These are phyloP conservation scores for Aspergillus spinulosporus DNA, from an alignment of 2,329 filamentous ascomycete genomes.

Conservation along the genomic window DNA sequence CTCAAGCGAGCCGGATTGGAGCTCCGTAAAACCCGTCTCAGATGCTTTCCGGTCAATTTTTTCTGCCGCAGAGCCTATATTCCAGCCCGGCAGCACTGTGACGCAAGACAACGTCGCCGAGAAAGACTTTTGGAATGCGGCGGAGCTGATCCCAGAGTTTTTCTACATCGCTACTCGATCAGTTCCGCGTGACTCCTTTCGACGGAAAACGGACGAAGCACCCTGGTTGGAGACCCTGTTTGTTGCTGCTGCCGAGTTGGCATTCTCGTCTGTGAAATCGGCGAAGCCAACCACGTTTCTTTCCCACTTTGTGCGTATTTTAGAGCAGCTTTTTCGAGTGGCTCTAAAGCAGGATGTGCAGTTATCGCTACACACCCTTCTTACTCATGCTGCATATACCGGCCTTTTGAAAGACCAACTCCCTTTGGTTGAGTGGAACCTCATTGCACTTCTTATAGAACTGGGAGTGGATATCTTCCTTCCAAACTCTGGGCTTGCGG, in stretches of 20 bases:
- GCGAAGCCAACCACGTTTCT: conserved; percentile 28
- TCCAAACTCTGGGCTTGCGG: conserved; percentile 44
- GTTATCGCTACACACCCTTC: conserved; percentile 42
- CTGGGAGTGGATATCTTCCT: conserved; percentile 47
- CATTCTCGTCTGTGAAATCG: conserved; percentile 37
- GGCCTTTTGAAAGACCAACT: conserved; percentile 38
- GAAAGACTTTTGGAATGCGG: conserved; percentile 31
- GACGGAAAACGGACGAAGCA: conserved; percentile 47
- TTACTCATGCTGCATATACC: conserved; percentile 44
- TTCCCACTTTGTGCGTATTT: conserved; percentile 32
- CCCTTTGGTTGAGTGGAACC: conserved; percentile 41
- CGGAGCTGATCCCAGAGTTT: conserved; percentile 41
- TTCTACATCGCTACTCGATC: conserved; percentile 50
- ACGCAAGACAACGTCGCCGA: conserved; percentile 7
- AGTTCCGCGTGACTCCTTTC: conserved; percentile 46
- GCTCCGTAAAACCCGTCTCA: conserved; percentile 37
- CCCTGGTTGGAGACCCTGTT: conserved; percentile 54
- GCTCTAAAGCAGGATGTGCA: conserved; percentile 40
- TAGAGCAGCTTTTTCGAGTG: conserved; percentile 43
- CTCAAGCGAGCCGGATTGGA: conserved; percentile 36
- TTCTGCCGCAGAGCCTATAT: conserved; percentile 24
- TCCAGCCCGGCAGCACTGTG: not conserved
- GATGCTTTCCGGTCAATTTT: conserved; percentile 40
- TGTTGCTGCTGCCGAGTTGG: conserved; percentile 42
- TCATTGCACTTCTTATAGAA: conserved; percentile 44